Evolutionary conservation across 2,329 filamentous ascomycete genomes (phyloP).

Genomic region (Cladorrhinum sp.): DNA sequence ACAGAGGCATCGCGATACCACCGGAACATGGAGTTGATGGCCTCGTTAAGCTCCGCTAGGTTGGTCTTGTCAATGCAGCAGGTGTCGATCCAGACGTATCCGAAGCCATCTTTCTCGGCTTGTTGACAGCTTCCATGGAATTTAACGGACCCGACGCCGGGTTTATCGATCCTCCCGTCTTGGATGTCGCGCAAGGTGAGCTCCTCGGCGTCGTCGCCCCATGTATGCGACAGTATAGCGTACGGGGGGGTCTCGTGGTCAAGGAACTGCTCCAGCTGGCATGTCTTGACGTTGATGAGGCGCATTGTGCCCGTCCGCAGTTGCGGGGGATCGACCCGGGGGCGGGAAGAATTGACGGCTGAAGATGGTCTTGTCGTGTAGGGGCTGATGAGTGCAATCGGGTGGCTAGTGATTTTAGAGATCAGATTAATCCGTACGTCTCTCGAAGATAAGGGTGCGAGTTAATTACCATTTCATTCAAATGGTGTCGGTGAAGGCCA

Average conservation of each 20-base stretch:
- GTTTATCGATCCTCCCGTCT: neutral
- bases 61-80: neutral
- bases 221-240: slow-evolving; percentile 38
- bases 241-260: slow-evolving; percentile 28
- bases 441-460: too few species aligned
- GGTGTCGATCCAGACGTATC: neutral
- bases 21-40: neutral
- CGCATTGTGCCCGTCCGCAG: too few species aligned
- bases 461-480: too few species aligned
- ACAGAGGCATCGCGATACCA: neutral
- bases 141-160: neutral
- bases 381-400: too few species aligned
- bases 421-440: too few species aligned
- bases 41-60: neutral
- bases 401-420: too few species aligned
- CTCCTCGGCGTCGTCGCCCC: slow-evolving; percentile 21
- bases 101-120: neutral
- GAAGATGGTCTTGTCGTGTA: too few species aligned
- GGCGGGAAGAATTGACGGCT: too few species aligned
- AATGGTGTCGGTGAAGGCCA: too few species aligned
- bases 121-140: neutral
- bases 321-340: too few species aligned
- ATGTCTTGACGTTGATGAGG: slow-evolving; percentile 34
- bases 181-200: neutral
- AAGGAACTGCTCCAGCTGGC: slow-evolving; percentile 31